These are phyloP conservation scores for Tricholoma furcatifolium DNA, from an alignment of 768 basidiomycete genomes.

Conservation along the genomic window DNA sequence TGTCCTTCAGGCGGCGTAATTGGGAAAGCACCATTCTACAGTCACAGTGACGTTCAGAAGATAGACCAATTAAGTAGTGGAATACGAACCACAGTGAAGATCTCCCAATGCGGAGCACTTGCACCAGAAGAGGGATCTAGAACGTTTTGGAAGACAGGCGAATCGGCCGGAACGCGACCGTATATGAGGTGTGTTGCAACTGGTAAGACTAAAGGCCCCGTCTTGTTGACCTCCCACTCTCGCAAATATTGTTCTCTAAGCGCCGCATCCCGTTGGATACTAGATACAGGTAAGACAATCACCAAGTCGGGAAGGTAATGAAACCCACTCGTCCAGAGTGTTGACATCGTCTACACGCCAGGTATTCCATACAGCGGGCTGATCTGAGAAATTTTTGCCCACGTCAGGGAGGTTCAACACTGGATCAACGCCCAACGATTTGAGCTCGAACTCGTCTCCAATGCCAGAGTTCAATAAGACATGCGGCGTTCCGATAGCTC, in stretches of 20 bases:
- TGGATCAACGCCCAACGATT: constrained; percentile 19
- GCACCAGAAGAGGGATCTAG: constrained; percentile 27
- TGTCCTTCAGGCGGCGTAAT: not conserved
- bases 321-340: constrained; percentile 13
- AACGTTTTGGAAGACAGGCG: constrained; percentile 10
- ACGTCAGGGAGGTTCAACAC: constrained; percentile 24
- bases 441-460: constrained; percentile 22
- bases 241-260: constrained; percentile 14
- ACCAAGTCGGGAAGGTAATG: not conserved
- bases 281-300: not conserved
- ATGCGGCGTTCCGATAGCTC: constrained; percentile 30
- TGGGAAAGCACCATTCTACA: not conserved
- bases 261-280: constrained; percentile 6
- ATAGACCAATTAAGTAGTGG: not conserved
- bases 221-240: constrained; percentile 14
- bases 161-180: constrained; percentile 18
- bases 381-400: constrained; percentile 28
- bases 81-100: not conserved
- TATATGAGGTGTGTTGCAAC: constrained; percentile 19
- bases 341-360: constrained; percentile 26
- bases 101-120: constrained; percentile 17
- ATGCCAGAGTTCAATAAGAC: constrained; percentile 34
- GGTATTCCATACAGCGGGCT: constrained; percentile 18
- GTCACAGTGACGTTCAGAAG: not conserved
- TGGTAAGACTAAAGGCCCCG: not conserved